A percentile compares a stretch with the other conserved stretches of the same genome.
Evolutionary conservation across 495 filamentous ascomycete genomes (phyloP).

Genomic region (Xylaria nigripes): DNA sequence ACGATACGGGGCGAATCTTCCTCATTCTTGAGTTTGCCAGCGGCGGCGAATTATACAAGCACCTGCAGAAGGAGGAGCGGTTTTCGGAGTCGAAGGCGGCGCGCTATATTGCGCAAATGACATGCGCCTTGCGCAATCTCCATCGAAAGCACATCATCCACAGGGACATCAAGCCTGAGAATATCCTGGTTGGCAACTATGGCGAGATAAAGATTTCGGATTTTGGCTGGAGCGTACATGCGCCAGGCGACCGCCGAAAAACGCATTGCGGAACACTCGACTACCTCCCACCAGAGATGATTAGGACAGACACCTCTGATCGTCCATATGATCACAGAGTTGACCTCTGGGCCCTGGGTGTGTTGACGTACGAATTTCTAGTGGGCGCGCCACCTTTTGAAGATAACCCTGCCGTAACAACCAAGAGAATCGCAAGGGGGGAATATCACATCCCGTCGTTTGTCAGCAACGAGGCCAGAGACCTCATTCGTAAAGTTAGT

Average conservation of each 20-base stretch:
- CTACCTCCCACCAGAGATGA: conserved; percentile 14
- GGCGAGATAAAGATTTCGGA: conserved; percentile 60
- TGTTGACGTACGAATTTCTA: background rate
- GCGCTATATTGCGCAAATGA: conserved; percentile 6
- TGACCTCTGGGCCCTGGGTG: background rate
- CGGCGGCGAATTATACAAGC: conserved; percentile 7
- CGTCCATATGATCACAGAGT: background rate
- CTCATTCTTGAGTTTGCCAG: conserved; percentile 12
- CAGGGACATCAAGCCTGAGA: conserved; percentile 69
- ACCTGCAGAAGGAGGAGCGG: background rate
- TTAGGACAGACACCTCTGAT: background rate
- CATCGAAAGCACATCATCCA: conserved; percentile 59
- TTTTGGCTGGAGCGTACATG: conserved; percentile 57
- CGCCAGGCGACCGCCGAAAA: conserved; percentile 51
- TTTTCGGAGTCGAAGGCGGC: background rate
- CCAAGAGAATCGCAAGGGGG: background rate
- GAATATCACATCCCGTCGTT: background rate
- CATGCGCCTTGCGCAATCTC: conserved; percentile 50
- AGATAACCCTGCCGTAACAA: background rate
- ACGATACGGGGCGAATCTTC: conserved; percentile 9
- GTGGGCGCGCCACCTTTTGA: background rate
- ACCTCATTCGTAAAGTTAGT: background rate
- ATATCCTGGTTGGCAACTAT: conserved; percentile 54
- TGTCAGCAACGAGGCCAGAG: background rate
- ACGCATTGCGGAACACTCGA: conserved; percentile 61